Evolutionary conservation across 805 yeast species (phyloP), one percentile per base, ranked within the genome.

Genomic region (Kregervanrija pseudodelftensis): DNA sequence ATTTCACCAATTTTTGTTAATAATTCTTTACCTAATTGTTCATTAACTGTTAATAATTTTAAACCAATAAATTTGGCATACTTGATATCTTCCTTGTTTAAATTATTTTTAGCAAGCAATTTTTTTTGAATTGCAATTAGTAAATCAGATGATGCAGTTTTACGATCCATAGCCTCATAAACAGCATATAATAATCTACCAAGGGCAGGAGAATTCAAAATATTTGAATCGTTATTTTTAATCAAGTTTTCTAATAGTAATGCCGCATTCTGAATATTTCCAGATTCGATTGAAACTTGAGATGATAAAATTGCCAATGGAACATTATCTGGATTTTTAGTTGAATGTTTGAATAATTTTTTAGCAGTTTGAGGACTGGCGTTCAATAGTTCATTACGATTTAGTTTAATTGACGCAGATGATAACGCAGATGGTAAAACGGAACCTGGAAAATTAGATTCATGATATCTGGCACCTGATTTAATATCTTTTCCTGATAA

Each of bases 141-240:
- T 14, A 73, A 53, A 2, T 55, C 56, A 2, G 49, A 43, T 17
- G 65, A 66, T 40, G 64, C 57, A 38, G 57, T 57, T 30, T 57
- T 58, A 39, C 73, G 64, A 37, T 74, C 71, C 37, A 70, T 59
- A 11, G 58, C 48, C 49, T 76, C 82, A 57, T 74, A 77, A 7
- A 81, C 55, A 11, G 76, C 66, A 9, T 74, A 65, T 30, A 80
- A 60, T 5, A 73, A 61, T 28, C 79, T 76, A 35, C 74, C 65
- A 38, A 82, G 57, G 4, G 77, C 76, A 3, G 85, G 82, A 4
- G 54, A 45, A 4, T 57, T 37, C 22, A 52, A 41, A 11, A 43
- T 14, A 10, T 39, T 48, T 14, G 40, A 12, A 11, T 49, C 32
- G 14, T 47, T 41, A 2, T 40, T 14, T 2, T 45, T 42, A 10